These are phyloP conservation scores for Aphanomyces stellatus DNA, from an alignment of 352 stramenopile genomes.

Conservation along the genomic window DNA sequence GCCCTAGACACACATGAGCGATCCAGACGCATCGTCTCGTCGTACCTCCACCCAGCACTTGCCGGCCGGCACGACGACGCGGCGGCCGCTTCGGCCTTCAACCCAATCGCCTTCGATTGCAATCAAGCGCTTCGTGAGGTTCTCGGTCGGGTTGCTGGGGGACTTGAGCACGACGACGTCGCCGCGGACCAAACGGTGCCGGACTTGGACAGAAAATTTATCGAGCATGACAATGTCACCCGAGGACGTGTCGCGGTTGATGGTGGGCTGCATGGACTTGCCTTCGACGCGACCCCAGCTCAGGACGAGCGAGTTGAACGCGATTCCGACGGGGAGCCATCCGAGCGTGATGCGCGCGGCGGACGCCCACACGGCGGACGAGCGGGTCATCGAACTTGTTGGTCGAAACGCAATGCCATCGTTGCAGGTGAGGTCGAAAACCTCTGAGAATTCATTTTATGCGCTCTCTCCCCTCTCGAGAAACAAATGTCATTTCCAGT, in stretches of 20 bases:
- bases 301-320: slow-evolving; percentile 62
- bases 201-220: slow-evolving; percentile 78
- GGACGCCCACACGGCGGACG: background rate
- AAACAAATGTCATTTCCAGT: background rate
- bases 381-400: too few relatives aligned
- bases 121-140: slow-evolving; percentile 71
- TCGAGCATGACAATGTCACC: slow-evolving; percentile 64
- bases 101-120: slow-evolving; percentile 68
- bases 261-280: slow-evolving; percentile 71
- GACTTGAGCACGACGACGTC: slow-evolving; percentile 77
- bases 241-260: slow-evolving; percentile 33
- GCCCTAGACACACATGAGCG: slow-evolving; percentile 22
- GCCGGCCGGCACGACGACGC: slow-evolving; percentile 45
- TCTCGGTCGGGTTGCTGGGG: slow-evolving; percentile 41
- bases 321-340: slow-evolving; percentile 72
- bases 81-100: slow-evolving; percentile 34
- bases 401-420: background rate
- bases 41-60: slow-evolving; percentile 73
- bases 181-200: slow-evolving; percentile 46
- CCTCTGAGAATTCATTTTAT: background rate
- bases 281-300: slow-evolving; percentile 68
- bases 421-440: background rate
- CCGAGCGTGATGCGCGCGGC: background rate
- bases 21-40: background rate
- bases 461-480: too few relatives aligned